phyloP scores from a whole-genome alignment of 2,329 filamentous ascomycete species.

The Acrodontium crateriforme region DNA sequence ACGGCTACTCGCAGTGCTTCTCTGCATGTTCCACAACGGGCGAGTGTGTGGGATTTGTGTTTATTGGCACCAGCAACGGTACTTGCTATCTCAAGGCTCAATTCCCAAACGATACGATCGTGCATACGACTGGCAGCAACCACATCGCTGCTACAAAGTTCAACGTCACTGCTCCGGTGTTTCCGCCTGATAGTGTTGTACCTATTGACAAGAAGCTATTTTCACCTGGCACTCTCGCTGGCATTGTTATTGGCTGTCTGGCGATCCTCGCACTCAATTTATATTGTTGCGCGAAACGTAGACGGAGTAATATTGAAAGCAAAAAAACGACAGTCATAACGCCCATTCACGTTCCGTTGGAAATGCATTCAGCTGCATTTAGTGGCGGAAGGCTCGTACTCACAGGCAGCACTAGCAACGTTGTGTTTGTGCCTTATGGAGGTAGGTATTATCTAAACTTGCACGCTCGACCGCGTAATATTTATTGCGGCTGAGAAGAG shows the following conservation, averaged over 20 bases:
- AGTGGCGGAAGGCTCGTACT: conserved; percentile 8
- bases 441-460: conserved; percentile 14
- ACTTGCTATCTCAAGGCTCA: conserved; percentile 16
- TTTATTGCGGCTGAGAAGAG: conserved; percentile 11
- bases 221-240: conserved; percentile 8
- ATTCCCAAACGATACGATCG: conserved; percentile 8
- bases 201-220: conserved; percentile 1
- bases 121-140: conserved; percentile 10
- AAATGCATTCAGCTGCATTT: conserved; percentile 1
- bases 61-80: conserved; percentile 13
- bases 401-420: conserved; percentile 13
- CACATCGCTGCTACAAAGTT: conserved; percentile 14
- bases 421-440: conserved; percentile 18
- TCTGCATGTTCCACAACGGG: conserved; percentile 12
- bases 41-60: conserved; percentile 17
- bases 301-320: conserved; percentile 12
- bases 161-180: conserved; percentile 9
- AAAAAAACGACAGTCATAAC: conserved; percentile 8
- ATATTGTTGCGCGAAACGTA: conserved; percentile 6
- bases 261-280: conserved; percentile 7
- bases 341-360: conserved; percentile 6
- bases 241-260: conserved; percentile 11
- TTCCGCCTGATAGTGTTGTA: conserved; percentile 2
- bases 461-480: conserved; percentile 16
- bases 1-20: conserved; percentile 19